These are phyloP conservation scores for Domatiomyces globalis DNA, from an alignment of 2,329 filamentous ascomycete genomes.

Conservation along the genomic window DNA sequence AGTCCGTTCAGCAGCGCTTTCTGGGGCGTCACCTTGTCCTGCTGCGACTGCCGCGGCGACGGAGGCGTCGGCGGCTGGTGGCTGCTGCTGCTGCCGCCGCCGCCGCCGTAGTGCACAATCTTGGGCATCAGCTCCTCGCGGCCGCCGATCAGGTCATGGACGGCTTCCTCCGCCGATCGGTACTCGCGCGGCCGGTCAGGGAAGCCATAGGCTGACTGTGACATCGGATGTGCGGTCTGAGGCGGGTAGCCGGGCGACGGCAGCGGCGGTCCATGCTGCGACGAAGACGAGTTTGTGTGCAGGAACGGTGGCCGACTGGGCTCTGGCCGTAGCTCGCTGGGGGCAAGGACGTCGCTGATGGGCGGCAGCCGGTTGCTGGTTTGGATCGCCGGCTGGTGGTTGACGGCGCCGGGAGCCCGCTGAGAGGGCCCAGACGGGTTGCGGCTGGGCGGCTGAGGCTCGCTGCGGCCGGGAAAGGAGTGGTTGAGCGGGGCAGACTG, in stretches of 20 bases:
- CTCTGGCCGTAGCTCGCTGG: slow-evolving; percentile 52
- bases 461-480: slow-evolving; percentile 82
- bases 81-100: slow-evolving; percentile 46
- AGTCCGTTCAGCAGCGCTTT: slow-evolving; percentile 26
- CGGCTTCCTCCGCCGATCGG: slow-evolving; percentile 88
- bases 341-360: slow-evolving; percentile 83
- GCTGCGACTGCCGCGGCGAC: slow-evolving; percentile 45
- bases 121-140: slow-evolving; percentile 83
- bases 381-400: slow-evolving; percentile 81
- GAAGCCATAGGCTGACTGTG: slow-evolving; percentile 26
- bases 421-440: slow-evolving; percentile 70
- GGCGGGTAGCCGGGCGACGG: slow-evolving; percentile 64
- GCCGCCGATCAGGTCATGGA: slow-evolving; percentile 79
- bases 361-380: slow-evolving; percentile 85
- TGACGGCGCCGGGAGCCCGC: slow-evolving; percentile 59
- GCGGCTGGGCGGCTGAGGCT: slow-evolving; percentile 59
- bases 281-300: slow-evolving; percentile 48
- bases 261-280: slow-evolving; percentile 36
- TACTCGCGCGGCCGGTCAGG: slow-evolving; percentile 64
- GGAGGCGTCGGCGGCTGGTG: slow-evolving; percentile 87
- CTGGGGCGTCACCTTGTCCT: slow-evolving; percentile 27
- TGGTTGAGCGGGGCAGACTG: slow-evolving; percentile 92
- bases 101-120: slow-evolving; percentile 81
- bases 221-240: slow-evolving; percentile 21
- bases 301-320: slow-evolving; percentile 50